Evolutionary conservation across 805 yeast species (phyloP), one percentile per base, ranked within the genome.

Genomic region (Metschnikowia proteae): DNA sequence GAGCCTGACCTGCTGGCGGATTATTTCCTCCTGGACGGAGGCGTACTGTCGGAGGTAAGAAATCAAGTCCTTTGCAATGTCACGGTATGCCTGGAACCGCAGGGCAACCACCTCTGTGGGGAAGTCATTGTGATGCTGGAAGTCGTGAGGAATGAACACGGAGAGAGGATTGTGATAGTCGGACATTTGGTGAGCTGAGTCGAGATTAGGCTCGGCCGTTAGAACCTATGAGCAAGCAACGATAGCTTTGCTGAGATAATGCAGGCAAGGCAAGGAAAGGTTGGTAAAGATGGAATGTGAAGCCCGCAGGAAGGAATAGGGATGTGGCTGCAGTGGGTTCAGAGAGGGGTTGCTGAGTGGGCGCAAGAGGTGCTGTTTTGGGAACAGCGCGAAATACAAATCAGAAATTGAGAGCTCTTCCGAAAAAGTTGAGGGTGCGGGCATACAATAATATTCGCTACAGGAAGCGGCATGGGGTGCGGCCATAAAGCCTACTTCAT

Each of bases 71-170:
- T 83, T 81, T 49, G 90, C 82, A 47, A 91, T 81, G 36, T 79
- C 76, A 50, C 96, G 75, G 97, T 97, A 92, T 2, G 95, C 85
- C 43, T 83, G 77, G 64, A 92, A 91, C 53, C 98, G 74, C 28
- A 80, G 76, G 2, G 96, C 94, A 51, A 92, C 72, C 5, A 87
- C 80, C 49, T 91, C 97, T 1, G 97, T 90, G 8, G 98, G 98
- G 49, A 59, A 71, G 41, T 73, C 76, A 28, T 60, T 57, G n/a
- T 60, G 64, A 13, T 55, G 47, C 41, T 54, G 52, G 53, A 72
- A 73, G 35, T 61, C 61, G 57, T 67, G 66, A 27, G 76, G 76
- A 38, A 73, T 63, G 17, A 65, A 53, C 46, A 70, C 75, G 51
- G 66, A 66, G 50, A 71, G 64, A 13, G 78, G 78, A 55, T 71